Conservation (phyloP, 129 eudicot genomes). For the Tagetes erecta region DNA sequence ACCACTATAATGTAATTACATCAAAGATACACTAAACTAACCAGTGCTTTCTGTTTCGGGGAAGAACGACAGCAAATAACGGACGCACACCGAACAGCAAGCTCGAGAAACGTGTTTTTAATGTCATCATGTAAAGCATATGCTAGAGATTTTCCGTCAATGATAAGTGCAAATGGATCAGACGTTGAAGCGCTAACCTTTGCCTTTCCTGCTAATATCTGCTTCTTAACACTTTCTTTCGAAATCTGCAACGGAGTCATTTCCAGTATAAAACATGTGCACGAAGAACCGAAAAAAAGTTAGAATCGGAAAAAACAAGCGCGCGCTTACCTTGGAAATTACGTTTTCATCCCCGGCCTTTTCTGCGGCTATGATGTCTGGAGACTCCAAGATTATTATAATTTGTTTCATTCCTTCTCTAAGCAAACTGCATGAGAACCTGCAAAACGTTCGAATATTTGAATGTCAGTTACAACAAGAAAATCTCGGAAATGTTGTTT, state of each 20-base stretch:
- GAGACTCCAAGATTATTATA: slow-evolving; percentile 56
- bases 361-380: slow-evolving; percentile 61
- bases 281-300: background rate
- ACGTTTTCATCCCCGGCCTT: slow-evolving; percentile 64
- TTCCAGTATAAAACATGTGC: background rate
- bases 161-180: slow-evolving; percentile 79
- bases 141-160: slow-evolving; percentile 90
- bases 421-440: slow-evolving; percentile 88
- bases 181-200: slow-evolving; percentile 46
- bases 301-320: background rate
- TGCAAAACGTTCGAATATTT: slow-evolving; percentile 32
- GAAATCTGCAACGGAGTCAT: slow-evolving; percentile 53
- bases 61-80: slow-evolving; percentile 98
- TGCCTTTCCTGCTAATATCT: slow-evolving; percentile 64
- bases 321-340: slow-evolving; percentile 57
- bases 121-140: slow-evolving; percentile 73
- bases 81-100: slow-evolving; percentile 80
- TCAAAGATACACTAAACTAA: slow-evolving; percentile 35
- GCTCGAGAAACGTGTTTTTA: slow-evolving; percentile 63
- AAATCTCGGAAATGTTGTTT: background rate
- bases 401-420: slow-evolving; percentile 97
- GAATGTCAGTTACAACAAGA: slow-evolving; percentile 16
- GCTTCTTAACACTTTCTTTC: slow-evolving; percentile 60
- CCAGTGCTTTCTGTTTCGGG: slow-evolving; percentile 97
- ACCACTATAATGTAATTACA: background rate